Conservation (phyloP, 805 yeast species). For the Yamadazyma philogaea region DNA sequence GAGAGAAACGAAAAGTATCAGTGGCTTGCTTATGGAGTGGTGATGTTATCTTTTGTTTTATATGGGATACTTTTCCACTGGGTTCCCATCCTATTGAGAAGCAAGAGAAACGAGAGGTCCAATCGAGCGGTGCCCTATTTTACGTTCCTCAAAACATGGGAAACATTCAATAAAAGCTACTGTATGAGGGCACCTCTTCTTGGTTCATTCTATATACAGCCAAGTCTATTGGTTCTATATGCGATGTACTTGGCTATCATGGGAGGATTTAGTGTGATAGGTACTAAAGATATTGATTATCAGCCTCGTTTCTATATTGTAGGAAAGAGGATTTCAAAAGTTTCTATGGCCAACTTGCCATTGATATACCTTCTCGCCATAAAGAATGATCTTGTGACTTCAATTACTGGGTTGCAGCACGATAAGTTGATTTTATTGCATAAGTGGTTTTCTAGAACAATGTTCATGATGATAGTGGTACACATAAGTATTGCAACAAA, state of each 20-base stretch:
- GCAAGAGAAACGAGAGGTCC: conserved; percentile 16
- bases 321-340: conserved; percentile 40
- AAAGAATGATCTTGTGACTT: conserved; percentile 39
- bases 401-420: conserved; percentile 40
- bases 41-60: conserved; percentile 22
- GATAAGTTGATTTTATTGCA: conserved; percentile 41
- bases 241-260: conserved; percentile 27
- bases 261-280: conserved; percentile 24
- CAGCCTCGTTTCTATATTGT: conserved; percentile 37
- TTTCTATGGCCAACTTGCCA: conserved; percentile 41
- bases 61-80: conserved; percentile 45
- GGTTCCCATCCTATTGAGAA: conserved; percentile 36
- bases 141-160: conserved; percentile 26
- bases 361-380: conserved; percentile 32
- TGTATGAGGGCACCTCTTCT: conserved; percentile 17
- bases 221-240: conserved; percentile 34
- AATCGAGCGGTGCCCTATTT: conserved; percentile 22
- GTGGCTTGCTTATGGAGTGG: conserved; percentile 32
- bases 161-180: conserved; percentile 24
- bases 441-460: conserved; percentile 42
- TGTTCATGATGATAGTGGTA: conserved; percentile 32
- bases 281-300: conserved; percentile 39
- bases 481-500: conserved; percentile 32
- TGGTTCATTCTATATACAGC: conserved; percentile 35
- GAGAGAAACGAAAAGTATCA: conserved; percentile 33